Base-by-base conservation (phyloP, 2,329 filamentous ascomycete genomes). In the Ophiostoma quercus region DNA sequence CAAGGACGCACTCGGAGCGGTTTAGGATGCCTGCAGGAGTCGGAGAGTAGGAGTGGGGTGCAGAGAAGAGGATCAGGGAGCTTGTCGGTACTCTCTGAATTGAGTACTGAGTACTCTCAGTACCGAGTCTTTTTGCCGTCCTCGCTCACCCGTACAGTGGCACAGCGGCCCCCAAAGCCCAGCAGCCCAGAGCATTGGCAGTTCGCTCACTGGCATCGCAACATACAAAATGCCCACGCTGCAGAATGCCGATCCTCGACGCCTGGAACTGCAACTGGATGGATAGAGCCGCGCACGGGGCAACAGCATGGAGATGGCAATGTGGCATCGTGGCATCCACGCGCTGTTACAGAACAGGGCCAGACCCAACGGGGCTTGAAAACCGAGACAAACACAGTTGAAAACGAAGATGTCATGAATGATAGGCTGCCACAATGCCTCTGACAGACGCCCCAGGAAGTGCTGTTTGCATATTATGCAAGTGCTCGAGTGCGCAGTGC, bases 1-100 rank as follows among this genome's bases (percentile, higher is more conserved):
- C 60, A 63, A 63, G 32, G 60, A 39, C 60, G 32, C 60, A 63
- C 60, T 37, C 60, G 19, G 32, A 6, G 60, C 37, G 60, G 60
- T 37, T 39, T 37, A 57, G 51, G 22, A 57, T 34, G 57, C 60
- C 29, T 63, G 60, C 16, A 37, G 29, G 32, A 37, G 60, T 29
- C 16, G 60, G 60, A 37, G 60, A 22, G 60, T 37, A 12, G 14
- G 32, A 4, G 51, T 57, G 51, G 51, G 51, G 51, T n/a, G 51
- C 9, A 9, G 43, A 16, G 2, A 16, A 19, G 19, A 47, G 16
- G 16, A 47, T 4, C 43, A 47, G 43, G 43, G 43, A 19, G 43
- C 43, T 47, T 47, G 43, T 47, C 16, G 43, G 16, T 47, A 47
- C 16, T 41, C 11, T 41, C 11, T 41, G 39, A 14, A 41, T 9